Conservation (phyloP, 2,329 filamentous ascomycete species). For the Gyromitra esculenta region DNA sequence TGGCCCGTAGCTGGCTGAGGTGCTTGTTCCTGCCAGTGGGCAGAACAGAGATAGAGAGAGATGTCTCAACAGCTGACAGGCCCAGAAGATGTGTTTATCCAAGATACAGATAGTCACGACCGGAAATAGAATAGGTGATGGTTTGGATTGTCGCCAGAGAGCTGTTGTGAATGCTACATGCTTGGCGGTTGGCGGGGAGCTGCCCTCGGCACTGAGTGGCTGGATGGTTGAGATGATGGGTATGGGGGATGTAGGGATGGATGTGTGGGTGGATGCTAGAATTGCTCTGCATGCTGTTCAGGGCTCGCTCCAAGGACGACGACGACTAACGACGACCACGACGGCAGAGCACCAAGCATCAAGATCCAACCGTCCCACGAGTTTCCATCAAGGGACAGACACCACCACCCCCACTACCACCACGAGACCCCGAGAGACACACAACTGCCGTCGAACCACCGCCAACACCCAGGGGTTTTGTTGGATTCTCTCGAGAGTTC, state of each 20-base stretch:
- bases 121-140: background rate
- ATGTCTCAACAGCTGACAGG: background rate
- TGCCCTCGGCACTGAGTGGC: background rate
- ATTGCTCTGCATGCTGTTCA: background rate
- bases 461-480: background rate
- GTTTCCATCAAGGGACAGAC: background rate
- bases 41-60: background rate
- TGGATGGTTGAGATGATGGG: background rate
- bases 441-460: background rate
- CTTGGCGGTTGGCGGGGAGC: slow-evolving; percentile 22
- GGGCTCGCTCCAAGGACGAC: slow-evolving; percentile 7
- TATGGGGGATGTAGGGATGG: too few species aligned
- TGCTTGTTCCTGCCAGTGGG: background rate
- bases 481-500: background rate
- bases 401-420: background rate
- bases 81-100: background rate
- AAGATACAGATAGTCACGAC: background rate
- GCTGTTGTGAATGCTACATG: background rate
- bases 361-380: background rate
- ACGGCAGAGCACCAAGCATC: background rate
- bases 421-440: background rate
- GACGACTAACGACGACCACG: background rate
- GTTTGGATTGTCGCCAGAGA: background rate
- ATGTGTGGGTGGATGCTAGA: too few species aligned
- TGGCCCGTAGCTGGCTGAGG: background rate